These are phyloP conservation scores for Clarireedia hainanense DNA, from an alignment of 2,329 filamentous ascomycete species.

Conservation along the genomic window DNA sequence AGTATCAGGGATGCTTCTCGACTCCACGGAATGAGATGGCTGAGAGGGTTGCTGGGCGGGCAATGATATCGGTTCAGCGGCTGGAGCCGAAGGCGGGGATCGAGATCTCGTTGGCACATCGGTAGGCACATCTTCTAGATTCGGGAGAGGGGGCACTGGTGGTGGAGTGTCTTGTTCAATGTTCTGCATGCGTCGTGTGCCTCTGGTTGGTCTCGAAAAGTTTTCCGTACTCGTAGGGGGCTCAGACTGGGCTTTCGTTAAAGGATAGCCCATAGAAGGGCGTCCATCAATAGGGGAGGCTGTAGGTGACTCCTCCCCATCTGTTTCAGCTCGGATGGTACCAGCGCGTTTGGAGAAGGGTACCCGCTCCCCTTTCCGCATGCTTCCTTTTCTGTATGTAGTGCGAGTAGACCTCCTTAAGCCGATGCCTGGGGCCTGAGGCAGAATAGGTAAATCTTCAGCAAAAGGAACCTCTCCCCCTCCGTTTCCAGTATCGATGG, in stretches of 20 bases:
- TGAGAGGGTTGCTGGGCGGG: background rate
- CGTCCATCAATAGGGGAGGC: constrained; percentile 41
- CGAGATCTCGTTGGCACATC: constrained; percentile 15
- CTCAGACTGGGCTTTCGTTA: constrained; percentile 63
- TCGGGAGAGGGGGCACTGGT: constrained; percentile 6
- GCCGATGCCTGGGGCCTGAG: constrained; percentile 66
- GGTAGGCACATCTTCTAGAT: constrained; percentile 8
- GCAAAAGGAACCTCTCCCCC: constrained; percentile 30
- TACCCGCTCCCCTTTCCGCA: constrained; percentile 68
- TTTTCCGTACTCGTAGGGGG: constrained; percentile 49
- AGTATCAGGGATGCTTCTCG: constrained; percentile 23
- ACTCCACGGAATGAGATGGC: background rate
- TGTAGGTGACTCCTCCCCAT: constrained; percentile 41
- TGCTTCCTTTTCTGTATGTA: constrained; percentile 79
- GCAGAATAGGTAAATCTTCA: constrained; percentile 82
- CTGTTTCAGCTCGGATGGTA: constrained; percentile 51
- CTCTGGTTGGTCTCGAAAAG: constrained; percentile 48
- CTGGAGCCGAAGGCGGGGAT: background rate
- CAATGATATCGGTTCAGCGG: background rate
- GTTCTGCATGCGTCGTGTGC: constrained; percentile 22
- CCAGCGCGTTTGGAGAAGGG: constrained; percentile 67
- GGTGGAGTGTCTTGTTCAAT: constrained; percentile 10
- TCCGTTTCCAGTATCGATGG: constrained; percentile 30
- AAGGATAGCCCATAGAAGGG: constrained; percentile 29
- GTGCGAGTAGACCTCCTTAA: constrained; percentile 86